Evolutionary conservation across 2,329 filamentous ascomycete species (phyloP).

Genomic region (Pseudogymnoascus pannorum): DNA sequence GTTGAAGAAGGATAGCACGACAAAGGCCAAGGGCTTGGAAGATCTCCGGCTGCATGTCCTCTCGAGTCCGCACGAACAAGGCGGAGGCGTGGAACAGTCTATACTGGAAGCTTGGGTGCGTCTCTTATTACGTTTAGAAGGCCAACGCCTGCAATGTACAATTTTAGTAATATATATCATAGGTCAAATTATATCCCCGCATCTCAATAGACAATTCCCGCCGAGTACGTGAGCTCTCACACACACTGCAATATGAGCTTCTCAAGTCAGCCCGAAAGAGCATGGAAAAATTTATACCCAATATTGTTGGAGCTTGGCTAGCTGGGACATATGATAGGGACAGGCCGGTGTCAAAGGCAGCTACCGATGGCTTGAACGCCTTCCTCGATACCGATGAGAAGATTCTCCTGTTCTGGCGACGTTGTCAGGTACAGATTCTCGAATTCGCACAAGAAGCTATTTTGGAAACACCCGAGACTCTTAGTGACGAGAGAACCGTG

Average conservation of each 20-base stretch:
- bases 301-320: conserved; percentile 81
- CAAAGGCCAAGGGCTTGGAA: conserved; percentile 83
- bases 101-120: conserved; percentile 84
- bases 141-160: conserved; percentile 22
- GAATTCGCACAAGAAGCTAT: conserved; percentile 76
- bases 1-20: conserved; percentile 85
- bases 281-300: conserved; percentile 71
- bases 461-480: conserved; percentile 68
- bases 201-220: conserved; percentile 84
- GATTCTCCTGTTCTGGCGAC: conserved; percentile 65
- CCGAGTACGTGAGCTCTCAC: conserved; percentile 79
- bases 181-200: conserved; percentile 82
- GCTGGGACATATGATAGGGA: conserved; percentile 85
- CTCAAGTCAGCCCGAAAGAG: conserved; percentile 65
- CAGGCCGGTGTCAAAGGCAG: conserved; percentile 65
- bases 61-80: conserved; percentile 43
- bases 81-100: conserved; percentile 65
- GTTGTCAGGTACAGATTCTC: conserved; percentile 73
- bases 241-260: conserved; percentile 60
- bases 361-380: conserved; percentile 64
- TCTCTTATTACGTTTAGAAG: conserved; percentile 22
- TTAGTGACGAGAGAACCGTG: conserved; percentile 84
- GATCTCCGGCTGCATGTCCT: conserved; percentile 65
- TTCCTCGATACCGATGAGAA: conserved; percentile 81
- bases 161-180: conserved; percentile 33